Evolutionary conservation across 192 early-diverging fungal species (phyloP).

Genomic region (Backusella macrospora): DNA sequence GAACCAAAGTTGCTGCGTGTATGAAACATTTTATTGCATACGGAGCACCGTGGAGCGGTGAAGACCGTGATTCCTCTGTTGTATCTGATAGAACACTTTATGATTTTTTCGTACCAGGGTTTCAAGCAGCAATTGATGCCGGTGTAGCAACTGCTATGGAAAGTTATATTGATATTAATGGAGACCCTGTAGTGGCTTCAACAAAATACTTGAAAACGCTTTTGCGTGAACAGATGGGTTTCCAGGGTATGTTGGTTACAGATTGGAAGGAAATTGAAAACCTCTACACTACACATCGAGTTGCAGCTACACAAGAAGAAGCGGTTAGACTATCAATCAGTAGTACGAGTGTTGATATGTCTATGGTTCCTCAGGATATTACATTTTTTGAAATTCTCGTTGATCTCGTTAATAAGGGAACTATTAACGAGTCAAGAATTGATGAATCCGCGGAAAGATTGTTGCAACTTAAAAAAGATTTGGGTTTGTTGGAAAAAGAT

Average conservation of each 20-base stretch:
- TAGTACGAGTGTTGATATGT: conserved; percentile 60
- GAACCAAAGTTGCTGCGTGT: conserved; percentile 62
- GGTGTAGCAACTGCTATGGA: conserved; percentile 67
- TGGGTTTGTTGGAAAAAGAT: conserved; percentile 55
- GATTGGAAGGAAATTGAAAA: conserved; percentile 64
- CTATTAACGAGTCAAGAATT: conserved; percentile 42
- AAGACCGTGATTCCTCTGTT: conserved; percentile 38
- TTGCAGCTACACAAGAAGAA: conserved; percentile 42
- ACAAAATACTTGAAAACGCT: conserved; percentile 55
- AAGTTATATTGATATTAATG: conserved; percentile 62
- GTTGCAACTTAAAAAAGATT: conserved; percentile 68
- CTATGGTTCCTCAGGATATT: conserved; percentile 63
- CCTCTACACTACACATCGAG: conserved; percentile 50
- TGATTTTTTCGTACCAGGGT: conserved; percentile 66
- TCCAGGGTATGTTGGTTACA: conserved; percentile 62
- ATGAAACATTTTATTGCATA: conserved; percentile 74
- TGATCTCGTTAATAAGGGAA: conserved; percentile 44
- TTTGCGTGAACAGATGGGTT: conserved; percentile 55
- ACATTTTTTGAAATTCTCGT: conserved; percentile 48
- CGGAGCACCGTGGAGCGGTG: conserved; percentile 52
- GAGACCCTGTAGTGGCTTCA: conserved; percentile 59
- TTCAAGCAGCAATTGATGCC: conserved; percentile 60
- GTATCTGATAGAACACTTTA: conserved; percentile 48
- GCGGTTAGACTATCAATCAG: conserved; percentile 48
- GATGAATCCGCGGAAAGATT: conserved; percentile 58